A percentile compares a stretch with the other conserved stretches of the same genome.
Conservation (phyloP, 306 rosid species). For the Dryas alaskensis region DNA sequence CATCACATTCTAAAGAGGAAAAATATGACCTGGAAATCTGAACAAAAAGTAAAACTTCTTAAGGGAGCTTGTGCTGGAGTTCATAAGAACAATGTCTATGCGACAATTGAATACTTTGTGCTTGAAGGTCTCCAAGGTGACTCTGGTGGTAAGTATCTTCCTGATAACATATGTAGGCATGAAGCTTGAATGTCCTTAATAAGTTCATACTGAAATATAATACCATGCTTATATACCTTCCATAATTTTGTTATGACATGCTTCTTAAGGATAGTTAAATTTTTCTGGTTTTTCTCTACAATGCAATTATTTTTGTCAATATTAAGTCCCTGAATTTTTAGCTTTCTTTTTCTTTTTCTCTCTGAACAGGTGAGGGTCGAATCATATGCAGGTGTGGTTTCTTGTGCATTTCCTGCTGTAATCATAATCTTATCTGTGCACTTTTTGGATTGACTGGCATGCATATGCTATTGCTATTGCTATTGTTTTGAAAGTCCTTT, state of each 20-base stretch:
- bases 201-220: not conserved
- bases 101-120: slow-evolving; percentile 58
- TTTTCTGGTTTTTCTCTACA: not conserved
- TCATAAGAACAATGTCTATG: slow-evolving; percentile 43
- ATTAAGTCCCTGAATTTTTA: slow-evolving; percentile 9
- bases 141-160: slow-evolving; percentile 52
- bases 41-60: slow-evolving; percentile 46
- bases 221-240: not conserved
- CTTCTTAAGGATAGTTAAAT: not conserved
- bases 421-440: not conserved
- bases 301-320: slow-evolving; percentile 6
- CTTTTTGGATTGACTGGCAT: not conserved
- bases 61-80: slow-evolving; percentile 58
- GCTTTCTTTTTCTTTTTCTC: slow-evolving; percentile 4
- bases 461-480: not conserved
- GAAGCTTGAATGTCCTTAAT: not conserved
- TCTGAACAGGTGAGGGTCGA: slow-evolving; percentile 46
- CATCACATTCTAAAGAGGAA: slow-evolving; percentile 44
- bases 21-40: slow-evolving; percentile 43
- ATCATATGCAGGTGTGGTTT: slow-evolving; percentile 56
- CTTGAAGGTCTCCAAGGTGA: slow-evolving; percentile 60
- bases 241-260: not conserved
- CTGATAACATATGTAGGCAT: not conserved
- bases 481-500: slow-evolving; percentile 43
- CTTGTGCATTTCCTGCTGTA: not conserved